Evolutionary conservation across 768 basidiomycete species (phyloP), one percentile per base, ranked within the genome.

Genomic region (Lentinula boryana): DNA sequence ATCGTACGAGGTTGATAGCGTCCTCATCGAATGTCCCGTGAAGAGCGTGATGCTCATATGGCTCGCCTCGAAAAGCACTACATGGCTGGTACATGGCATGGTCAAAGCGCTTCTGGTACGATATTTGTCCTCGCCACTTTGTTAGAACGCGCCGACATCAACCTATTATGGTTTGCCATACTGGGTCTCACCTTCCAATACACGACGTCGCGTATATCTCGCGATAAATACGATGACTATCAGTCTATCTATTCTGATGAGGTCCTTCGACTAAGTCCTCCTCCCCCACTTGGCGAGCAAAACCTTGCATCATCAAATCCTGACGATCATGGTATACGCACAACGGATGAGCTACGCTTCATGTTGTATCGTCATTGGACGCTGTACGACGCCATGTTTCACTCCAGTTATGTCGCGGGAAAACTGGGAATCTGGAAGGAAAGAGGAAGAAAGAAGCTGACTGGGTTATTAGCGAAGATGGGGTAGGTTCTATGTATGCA

Each of bases 351-450:
- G 72, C 77, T 98, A 58, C 83, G 97, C 27, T 98, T 99, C 72
- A 95, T 88, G 75, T 81, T 98, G 58, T 95, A 95, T 70, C 83
- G 96, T 60, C 97, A 98, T 75, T 99, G 97, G 97, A 98, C 90
- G 33, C 75, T 99, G 50, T 98, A 98, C 69, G 97, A 99, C 68
- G 87, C 95, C 10, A 98, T 99, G 97, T 88, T 88, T 67, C 96
- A 99, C 72, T 97, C 95, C 3, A 91, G 91, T 60, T 99, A 98
- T 68, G 89, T 99, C 16, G 95, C 95, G 6, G 89, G 91, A 55
- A 94, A 93, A 72, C 81, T 99, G 62, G 95, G 94, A 3, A 92
- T 96, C 59, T 98, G 97, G 97, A 94, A 91, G 69, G 96, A 98
- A 71, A 83, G 86, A 58, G 97, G 97, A 21, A 81, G 91, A 63